phyloP scores from a whole-genome alignment of 768 basidiomycete genomes.

The Serendipita sp. region DNA sequence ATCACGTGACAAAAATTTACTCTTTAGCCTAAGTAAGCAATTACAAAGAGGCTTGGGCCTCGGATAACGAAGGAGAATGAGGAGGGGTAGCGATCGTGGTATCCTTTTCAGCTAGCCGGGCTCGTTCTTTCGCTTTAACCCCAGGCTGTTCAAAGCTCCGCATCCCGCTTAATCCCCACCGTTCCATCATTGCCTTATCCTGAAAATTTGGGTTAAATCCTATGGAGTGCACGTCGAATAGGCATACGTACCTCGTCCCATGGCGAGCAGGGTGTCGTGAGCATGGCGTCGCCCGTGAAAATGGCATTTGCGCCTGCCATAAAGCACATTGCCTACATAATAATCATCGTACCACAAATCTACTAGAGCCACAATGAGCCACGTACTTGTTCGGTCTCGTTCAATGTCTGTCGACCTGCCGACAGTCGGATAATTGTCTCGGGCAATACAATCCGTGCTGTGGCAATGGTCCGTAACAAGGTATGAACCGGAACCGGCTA shows the following conservation, averaged over 20 bases:
- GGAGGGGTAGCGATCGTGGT: background rate
- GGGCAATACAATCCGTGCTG: constrained; percentile 82
- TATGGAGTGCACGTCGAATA: background rate
- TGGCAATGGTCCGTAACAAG: constrained; percentile 85
- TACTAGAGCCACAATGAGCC: background rate
- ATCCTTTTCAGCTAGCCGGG: background rate
- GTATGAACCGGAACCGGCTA: constrained; percentile 71
- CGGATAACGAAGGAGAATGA: background rate
- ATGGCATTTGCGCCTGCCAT: constrained; percentile 98
- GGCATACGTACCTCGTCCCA: constrained; percentile 65
- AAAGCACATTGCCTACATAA: constrained; percentile 66
- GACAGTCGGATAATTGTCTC: constrained; percentile 88
- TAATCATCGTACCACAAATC: background rate
- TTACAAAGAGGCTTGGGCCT: background rate
- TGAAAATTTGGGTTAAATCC: constrained; percentile 14
- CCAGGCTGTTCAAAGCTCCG: constrained; percentile 60
- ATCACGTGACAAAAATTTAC: background rate
- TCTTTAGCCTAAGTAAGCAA: background rate
- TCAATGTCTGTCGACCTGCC: constrained; percentile 77
- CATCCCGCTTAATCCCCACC: constrained; percentile 91
- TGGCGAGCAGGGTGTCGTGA: constrained; percentile 90
- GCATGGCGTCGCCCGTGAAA: constrained; percentile 96
- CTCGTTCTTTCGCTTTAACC: constrained; percentile 12
- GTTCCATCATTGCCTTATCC: constrained; percentile 86
- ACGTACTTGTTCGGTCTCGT: constrained; percentile 59